Base-by-base conservation (phyloP, 208 protist species). In the Crithidia expoeki region DNA sequence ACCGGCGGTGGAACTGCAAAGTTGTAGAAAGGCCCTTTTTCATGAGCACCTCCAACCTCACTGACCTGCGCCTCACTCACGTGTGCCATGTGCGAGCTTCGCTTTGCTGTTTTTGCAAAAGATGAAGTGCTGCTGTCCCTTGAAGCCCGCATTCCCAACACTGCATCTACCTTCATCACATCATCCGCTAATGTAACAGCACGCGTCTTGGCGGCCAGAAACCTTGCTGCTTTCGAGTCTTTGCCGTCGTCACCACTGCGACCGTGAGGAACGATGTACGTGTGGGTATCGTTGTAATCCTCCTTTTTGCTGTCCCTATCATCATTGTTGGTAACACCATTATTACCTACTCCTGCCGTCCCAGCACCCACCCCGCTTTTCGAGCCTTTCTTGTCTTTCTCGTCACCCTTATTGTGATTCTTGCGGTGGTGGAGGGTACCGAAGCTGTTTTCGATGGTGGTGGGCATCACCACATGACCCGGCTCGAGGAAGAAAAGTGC, bases 401-500 rank as follows among this genome's bases (percentile, higher is more conserved):
- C 62, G 21, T 74, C 46, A 2, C 61, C 53, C 30, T 69, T 82
- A 32, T 74, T 73, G 16, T 74, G 56, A 38, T 63, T 32, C 47
- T 74, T 71, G 19, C 61, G 7, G 21, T 44, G 49, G 38, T 32
- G 52, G 6, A 73, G 57, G 17, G 60, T 55, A 30, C 55, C 25
- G 49, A 80, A 78, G 70, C 74, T 80, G 58, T 74, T 73, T n/a
- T 52, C 56, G 28, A 84, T 81, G 17, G 58, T n/a, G 30, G 69
- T 68, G 50, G 59, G 58, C 27, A 70, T 64, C 44, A 87, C 78
- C 46, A 72, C 57, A 36, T 80, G 69, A 36, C 71, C 78, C 17
- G 44, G 55, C 28, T 78, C 73, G 6, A 83, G 71, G 34, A 87
- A 87, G 62, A 87, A 87, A 40, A 79, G 2, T 4, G 70, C 62